Evolutionary conservation across 2,329 filamentous ascomycete genomes (phyloP).

Genomic region (Penicillium glabrum): DNA sequence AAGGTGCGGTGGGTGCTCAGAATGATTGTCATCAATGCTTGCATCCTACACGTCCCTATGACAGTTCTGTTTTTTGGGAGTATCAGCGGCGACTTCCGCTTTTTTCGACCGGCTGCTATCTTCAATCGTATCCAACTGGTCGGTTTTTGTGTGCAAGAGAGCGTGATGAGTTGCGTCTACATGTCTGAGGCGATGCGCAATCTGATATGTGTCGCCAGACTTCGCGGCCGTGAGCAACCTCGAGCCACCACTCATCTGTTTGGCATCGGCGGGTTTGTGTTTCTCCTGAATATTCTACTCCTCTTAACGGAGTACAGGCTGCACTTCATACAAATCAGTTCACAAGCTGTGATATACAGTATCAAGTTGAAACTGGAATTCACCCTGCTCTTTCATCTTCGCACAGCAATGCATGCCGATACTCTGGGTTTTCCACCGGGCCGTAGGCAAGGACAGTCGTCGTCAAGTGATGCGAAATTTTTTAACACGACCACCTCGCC

Average conservation of each 20-base stretch:
- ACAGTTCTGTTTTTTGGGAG: no score
- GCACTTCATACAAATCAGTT: neutral
- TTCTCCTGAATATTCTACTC: neutral
- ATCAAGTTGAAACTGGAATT: neutral
- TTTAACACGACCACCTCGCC: neutral
- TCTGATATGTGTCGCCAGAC: neutral
- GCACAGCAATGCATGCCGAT: neutral
- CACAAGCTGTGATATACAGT: neutral
- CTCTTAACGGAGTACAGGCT: neutral
- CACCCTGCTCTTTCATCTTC: neutral
- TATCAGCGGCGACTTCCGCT: no score
- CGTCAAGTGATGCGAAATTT: neutral
- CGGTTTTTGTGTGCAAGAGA: no score
- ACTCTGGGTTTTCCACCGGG: neutral
- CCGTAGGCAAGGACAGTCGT: neutral
- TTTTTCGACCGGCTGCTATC: no score
- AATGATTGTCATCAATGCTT: no score
- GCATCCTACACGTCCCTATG: no score
- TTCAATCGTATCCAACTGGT: no score
- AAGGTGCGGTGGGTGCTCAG: no score
- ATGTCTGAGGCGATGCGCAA: no score
- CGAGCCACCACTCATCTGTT: neutral
- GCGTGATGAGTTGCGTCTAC: no score
- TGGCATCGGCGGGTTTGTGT: neutral
- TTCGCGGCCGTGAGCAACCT: neutral